These are phyloP conservation scores for Colletotrichum cordylinicola DNA, from an alignment of 2,329 filamentous ascomycete genomes.

Conservation along the genomic window DNA sequence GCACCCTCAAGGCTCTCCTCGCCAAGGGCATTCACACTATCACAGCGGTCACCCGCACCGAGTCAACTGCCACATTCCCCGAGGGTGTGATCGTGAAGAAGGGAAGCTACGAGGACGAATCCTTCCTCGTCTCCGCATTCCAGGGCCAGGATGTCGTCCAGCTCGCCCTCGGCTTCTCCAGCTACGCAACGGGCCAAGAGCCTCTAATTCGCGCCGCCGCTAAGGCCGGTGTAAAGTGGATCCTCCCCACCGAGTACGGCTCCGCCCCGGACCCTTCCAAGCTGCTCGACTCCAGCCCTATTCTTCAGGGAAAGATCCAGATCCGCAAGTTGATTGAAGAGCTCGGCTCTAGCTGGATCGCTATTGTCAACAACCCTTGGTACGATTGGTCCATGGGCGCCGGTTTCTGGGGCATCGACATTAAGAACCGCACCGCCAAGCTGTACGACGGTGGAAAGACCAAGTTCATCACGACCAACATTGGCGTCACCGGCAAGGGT, in stretches of 20 bases:
- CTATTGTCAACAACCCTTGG: constrained; percentile 37
- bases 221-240: constrained; percentile 57
- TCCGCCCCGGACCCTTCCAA: constrained; percentile 34
- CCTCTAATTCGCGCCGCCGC: constrained; percentile 60
- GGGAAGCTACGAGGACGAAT: constrained; percentile 53
- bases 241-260: constrained; percentile 59
- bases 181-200: constrained; percentile 43
- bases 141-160: constrained; percentile 38
- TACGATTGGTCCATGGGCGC: constrained; percentile 32
- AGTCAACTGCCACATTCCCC: constrained; percentile 46
- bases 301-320: constrained; percentile 30
- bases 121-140: constrained; percentile 32
- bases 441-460: constrained; percentile 63
- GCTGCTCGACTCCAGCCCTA: constrained; percentile 20
- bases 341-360: constrained; percentile 37
- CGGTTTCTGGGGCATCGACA: constrained; percentile 36
- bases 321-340: constrained; percentile 32
- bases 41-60: constrained; percentile 53
- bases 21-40: constrained; percentile 50
- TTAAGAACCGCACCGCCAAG: constrained; percentile 31
- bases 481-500: constrained; percentile 57
- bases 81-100: constrained; percentile 39
- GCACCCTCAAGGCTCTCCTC: constrained; percentile 43
- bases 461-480: constrained; percentile 63
- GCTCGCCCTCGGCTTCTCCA: constrained; percentile 17